Base-by-base conservation (phyloP, 441 rosid species). In the Populus hybrid region DNA sequence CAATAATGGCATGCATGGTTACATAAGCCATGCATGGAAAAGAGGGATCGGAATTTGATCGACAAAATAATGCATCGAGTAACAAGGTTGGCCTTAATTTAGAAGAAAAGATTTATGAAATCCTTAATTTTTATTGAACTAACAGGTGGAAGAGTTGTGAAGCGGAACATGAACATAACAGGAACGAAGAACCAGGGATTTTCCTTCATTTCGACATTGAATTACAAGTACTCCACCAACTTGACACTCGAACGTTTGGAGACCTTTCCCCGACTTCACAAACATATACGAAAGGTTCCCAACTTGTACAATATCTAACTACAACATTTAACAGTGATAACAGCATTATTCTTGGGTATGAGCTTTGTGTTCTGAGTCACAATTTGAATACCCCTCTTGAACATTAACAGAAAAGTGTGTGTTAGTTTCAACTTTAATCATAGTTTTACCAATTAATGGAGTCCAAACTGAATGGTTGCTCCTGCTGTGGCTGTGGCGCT, bases 381-480 rank as follows among this genome's bases (percentile, higher is more conserved):
- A 28, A 16, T 30, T 12, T 66, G 7, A 24, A 66, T 66, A 66
- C 69, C 32, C 32, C 16, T 4, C 34, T 66, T 9, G 69, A 66
- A 21, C 9, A 26, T 66, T 2, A 36, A 24, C 38, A n/a, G 42
- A 26, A 11, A 61, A 35, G 21, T 65, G 59, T 64, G 21, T 18
- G 75, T 64, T 64, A 46, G 72, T 46, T 71, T 67, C 18, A 72
- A 30, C 28, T 35, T 75, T n/a, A 69, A 30, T 30, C 42, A 73
- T 68, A 78, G 46, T 71, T 78, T 89, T 82, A 88, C 93, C 93
- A 90, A 30, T 30, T 30, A 35, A 90, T 85, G 85, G 93, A 85
- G 92, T 91, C 97, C 90, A 91, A 82, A 81, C 85, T 86, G 84
- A 86, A 90, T 78, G 91, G 85, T 84, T 89, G 94, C 86, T 90